Base-by-base conservation (phyloP, 2,329 filamentous ascomycete genomes). In the Talaromyces sp. region DNA sequence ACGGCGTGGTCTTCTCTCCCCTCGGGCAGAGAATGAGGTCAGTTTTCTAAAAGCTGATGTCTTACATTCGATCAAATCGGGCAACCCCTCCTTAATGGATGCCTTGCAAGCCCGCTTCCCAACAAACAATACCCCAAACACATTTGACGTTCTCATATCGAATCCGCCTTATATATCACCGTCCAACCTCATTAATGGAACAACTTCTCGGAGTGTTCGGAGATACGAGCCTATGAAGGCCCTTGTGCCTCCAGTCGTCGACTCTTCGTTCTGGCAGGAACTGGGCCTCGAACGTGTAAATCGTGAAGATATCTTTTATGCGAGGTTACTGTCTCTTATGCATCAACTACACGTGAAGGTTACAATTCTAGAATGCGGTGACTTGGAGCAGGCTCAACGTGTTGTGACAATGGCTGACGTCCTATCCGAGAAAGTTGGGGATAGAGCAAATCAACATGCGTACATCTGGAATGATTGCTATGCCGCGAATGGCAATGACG, bases 161-260 rank as follows among this genome's bases (percentile, higher is more conserved):
- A 99, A 99, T 67, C 94, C 94, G 15, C 94, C 94, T 0, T 97
- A 97, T 70, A 87, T 97, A 53, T 95, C 91, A 1, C 75, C 78
- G 0, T 63, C 69, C 3, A 83, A 82, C 7, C 91, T 89, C 66
- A 73, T 60, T 5, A 65, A 79, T 39, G 80, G 73, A 39, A 82
- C 83, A 17, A 91, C 88, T 1, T 78, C 81, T 1, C 82, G 85
- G 25, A 93, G 89, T 11, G 93, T 97, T 31, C 83, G 91, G 15
- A 84, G 84, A 46, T 91, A 85, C 69, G 94, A 99, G 73, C 94
- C 94, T 3, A 83, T 78, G 62, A 74, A 89, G 11, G 94, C 94
- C 0, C 79, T 97, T 13, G 89, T 97, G 0, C 83, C 82, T 9
- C 81, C 82, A 4, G 33, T 53, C 5, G 8, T 40, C 1, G 39